Conservation (phyloP, 345 rosid species). For the Camelina sativa region DNA sequence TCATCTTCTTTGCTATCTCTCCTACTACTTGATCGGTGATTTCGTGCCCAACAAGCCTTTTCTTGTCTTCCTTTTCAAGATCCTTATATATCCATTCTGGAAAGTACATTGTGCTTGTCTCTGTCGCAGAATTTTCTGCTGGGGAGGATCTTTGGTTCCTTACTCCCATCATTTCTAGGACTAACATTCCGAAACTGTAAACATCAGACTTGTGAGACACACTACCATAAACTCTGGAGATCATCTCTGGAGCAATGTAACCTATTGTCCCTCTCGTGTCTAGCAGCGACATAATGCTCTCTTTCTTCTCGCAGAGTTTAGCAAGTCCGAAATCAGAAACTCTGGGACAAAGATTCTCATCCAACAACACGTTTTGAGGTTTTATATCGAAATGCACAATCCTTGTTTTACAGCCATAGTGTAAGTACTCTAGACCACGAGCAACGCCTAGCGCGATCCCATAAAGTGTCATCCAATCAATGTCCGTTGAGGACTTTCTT, state of each 20-base stretch:
- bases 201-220: constrained; percentile 53
- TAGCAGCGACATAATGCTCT: constrained; percentile 43
- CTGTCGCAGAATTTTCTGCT: constrained; percentile 10
- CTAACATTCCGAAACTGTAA: constrained; percentile 47
- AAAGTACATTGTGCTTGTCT: constrained; percentile 42
- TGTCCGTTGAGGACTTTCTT: not conserved
- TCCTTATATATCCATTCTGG: constrained; percentile 39
- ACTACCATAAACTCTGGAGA: constrained; percentile 43
- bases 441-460: constrained; percentile 42
- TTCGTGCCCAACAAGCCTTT: not conserved
- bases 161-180: constrained; percentile 42
- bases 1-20: constrained; percentile 33
- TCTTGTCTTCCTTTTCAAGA: constrained; percentile 6
- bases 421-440: no score
- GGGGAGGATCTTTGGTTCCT: constrained; percentile 15
- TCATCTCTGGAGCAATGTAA: constrained; percentile 55
- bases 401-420: no score
- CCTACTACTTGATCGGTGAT: constrained; percentile 10
- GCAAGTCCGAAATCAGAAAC: no score
- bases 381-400: no score
- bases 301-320: constrained; percentile 41
- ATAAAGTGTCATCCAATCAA: constrained; percentile 32
- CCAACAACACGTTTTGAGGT: no score
- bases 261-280: constrained; percentile 53
- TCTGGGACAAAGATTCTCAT: no score